Evolutionary conservation across 805 yeast species (phyloP), one percentile per base, ranked within the genome.

Genomic region (Ascoidea asiatica): DNA sequence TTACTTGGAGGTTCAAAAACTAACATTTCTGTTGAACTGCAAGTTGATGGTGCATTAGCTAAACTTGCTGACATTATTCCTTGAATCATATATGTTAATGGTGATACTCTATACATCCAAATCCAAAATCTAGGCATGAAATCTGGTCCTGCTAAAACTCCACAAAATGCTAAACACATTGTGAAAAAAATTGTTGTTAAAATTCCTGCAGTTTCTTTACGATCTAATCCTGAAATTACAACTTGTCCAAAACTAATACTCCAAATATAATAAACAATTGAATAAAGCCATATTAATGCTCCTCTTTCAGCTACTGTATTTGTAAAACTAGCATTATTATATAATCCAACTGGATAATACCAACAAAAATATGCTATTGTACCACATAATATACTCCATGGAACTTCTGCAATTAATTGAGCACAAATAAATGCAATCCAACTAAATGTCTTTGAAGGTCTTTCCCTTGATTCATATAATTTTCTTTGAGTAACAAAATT

Each of bases 61-160:
- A 72, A 58, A 46, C 71, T 74, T 40, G 70, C 61, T 39, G 69
- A 60, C 43, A 73, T 53, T 51, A 72, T 56, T 22, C 70, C 70
- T 13, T 65, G 59, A 45, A 80, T 62, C 61, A 77, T 67, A 51
- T 78, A 80, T 0, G 84, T 75, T 49, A 77, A 64, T 18, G 87
- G 85, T 21, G 78, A 73, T 18, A 66, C 69, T 56, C 83, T 66
- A 65, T 78, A 80, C 82, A 80, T 75, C 62, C 78, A 80, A 21
- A 67, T 64, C 84, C 85, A 84, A 65, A 85, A 85, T 1, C 82
- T 75, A 13, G 90, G 89, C 76, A 76, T 60, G 17, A 54, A 53
- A 17, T 62, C 56, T 39, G 76, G 72, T 20, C 73, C 65, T 13
- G 73, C 77, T 64, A 83, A 64, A 40, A 80, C 84, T 70, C 94